These are phyloP conservation scores for Spinacia oleracea DNA, from an alignment of 179 eudicot species.

Conservation along the genomic window DNA sequence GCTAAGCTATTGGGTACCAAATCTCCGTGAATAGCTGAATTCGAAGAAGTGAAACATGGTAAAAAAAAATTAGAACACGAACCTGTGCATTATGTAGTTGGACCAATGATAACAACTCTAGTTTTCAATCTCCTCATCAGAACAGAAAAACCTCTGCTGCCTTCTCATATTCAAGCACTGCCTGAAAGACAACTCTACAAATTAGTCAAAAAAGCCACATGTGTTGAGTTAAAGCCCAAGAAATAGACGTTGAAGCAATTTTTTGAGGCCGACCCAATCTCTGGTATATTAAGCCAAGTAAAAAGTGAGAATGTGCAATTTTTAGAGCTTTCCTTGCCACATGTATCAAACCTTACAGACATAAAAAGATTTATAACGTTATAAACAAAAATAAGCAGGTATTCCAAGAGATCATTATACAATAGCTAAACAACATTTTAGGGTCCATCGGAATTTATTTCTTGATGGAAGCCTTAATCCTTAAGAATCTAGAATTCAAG, in stretches of 20 bases:
- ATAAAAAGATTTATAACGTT: background rate
- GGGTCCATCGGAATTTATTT: no score
- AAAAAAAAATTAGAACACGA: background rate
- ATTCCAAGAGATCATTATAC: no score
- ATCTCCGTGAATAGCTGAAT: no score
- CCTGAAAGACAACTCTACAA: constrained; percentile 40
- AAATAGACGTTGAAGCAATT: constrained; percentile 43
- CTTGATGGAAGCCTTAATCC: no score
- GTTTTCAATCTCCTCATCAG: constrained; percentile 89
- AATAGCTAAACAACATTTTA: no score
- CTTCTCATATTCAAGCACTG: constrained; percentile 76
- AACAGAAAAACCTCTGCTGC: constrained; percentile 82
- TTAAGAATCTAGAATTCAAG: no score
- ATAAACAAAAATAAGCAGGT: no score
- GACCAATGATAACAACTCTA: constrained; percentile 82
- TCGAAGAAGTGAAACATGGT: background rate
- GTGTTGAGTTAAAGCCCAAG: constrained; percentile 9
- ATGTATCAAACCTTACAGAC: constrained; percentile 71
- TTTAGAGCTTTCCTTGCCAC: constrained; percentile 96
- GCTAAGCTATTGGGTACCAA: no score
- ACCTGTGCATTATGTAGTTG: constrained; percentile 99
- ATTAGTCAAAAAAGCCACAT: constrained; percentile 20
- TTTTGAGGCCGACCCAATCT: constrained; percentile 89
- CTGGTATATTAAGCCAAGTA: constrained; percentile 94
- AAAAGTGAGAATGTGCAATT: constrained; percentile 93